Conservation (phyloP, 257 asterid genomes). For the Solanum neorickii region DNA sequence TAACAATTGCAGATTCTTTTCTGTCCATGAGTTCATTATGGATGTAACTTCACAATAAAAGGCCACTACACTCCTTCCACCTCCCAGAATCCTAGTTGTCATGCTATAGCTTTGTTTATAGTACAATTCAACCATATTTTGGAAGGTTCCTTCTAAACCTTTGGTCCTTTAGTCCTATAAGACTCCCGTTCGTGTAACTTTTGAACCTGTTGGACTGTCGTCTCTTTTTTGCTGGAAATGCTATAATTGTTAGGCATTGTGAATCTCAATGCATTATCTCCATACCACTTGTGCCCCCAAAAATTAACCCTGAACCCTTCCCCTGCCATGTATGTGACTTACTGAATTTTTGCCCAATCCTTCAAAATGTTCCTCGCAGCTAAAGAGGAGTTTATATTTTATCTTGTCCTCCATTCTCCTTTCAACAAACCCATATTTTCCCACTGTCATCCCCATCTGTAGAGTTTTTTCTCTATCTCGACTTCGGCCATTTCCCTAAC, state of each 20-base stretch:
- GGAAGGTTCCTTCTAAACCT: background rate
- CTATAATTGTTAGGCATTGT: background rate
- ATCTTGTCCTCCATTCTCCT: background rate
- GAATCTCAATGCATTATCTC: background rate
- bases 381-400: background rate
- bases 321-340: background rate
- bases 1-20: background rate
- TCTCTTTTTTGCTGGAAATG: background rate
- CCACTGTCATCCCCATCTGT: background rate
- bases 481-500: background rate
- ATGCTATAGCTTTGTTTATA: background rate
- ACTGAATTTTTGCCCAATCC: background rate
- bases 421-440: background rate
- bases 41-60: background rate
- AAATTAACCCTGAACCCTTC: background rate
- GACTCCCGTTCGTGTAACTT: background rate
- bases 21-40: background rate
- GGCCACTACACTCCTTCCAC: background rate
- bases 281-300: background rate
- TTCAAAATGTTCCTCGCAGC: background rate
- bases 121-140: background rate
- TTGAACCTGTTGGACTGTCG: background rate
- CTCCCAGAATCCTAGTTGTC: background rate
- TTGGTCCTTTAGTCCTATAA: background rate
- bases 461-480: background rate